Percentiles rank a stretch among this genome's conserved stretches.
phyloP scores from a whole-genome alignment of 1,139 yeast species.

The Yamadazyma diospyri region DNA sequence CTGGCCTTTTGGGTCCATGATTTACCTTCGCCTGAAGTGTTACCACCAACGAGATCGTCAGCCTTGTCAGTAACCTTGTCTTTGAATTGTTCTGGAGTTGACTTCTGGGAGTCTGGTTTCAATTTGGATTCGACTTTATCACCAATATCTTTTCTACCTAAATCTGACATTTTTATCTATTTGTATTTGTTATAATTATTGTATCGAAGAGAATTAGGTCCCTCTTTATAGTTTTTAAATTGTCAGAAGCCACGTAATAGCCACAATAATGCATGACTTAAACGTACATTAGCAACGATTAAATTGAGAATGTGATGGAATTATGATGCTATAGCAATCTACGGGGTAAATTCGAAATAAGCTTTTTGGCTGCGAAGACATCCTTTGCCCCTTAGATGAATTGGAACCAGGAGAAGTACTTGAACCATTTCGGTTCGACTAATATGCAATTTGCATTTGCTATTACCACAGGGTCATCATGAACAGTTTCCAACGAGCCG shows the following conservation, averaged over 20 bases:
- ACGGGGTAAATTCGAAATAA: not conserved
- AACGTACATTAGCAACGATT: not conserved
- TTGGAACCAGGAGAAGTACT: conserved; percentile 54
- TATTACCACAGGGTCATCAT: conserved; percentile 27
- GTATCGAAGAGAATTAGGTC: not conserved
- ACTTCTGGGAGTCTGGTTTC: conserved; percentile 43
- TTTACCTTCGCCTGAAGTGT: conserved; percentile 32
- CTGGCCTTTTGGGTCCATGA: conserved; percentile 41
- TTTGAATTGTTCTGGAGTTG: conserved; percentile 33
- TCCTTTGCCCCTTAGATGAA: conserved; percentile 7
- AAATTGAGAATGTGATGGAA: conserved; percentile 1
- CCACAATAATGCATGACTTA: not conserved
- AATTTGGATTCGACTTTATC: conserved; percentile 37
- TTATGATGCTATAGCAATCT: conserved; percentile 1
- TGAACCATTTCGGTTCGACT: conserved; percentile 82
- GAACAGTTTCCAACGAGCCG: conserved; percentile 55
- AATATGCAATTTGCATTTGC: conserved; percentile 63
- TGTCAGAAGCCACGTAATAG: not conserved
- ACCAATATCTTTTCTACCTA: conserved; percentile 42
- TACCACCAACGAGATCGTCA: conserved; percentile 37
- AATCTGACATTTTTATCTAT: conserved; percentile 34
- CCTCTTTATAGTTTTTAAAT: conserved; percentile 1
- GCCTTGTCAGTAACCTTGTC: conserved; percentile 33
- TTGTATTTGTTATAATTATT: too few relatives aligned
- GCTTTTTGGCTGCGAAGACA: not conserved